These are phyloP conservation scores for Fibroporia radiculosa DNA, from an alignment of 768 basidiomycete species.

Conservation along the genomic window DNA sequence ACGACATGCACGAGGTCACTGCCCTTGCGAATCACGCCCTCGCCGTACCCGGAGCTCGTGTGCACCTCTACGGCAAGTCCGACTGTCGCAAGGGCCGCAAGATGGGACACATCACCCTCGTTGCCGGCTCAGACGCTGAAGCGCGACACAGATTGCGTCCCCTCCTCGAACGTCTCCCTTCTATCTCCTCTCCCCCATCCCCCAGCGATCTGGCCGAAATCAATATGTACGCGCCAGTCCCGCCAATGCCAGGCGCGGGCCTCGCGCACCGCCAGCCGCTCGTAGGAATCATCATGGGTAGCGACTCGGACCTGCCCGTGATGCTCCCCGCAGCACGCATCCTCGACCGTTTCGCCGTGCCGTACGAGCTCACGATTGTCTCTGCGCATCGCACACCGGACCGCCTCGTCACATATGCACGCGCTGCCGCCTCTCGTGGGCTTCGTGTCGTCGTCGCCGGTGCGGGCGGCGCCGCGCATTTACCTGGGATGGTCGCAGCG, in stretches of 20 bases:
- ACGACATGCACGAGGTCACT: constrained; percentile 52
- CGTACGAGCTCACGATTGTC: constrained; percentile 92
- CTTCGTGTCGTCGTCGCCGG: constrained; percentile 82
- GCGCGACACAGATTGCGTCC: constrained; percentile 61
- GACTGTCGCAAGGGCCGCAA: constrained; percentile 87
- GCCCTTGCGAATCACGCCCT: constrained; percentile 53
- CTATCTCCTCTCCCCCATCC: too few relatives aligned
- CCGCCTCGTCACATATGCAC: constrained; percentile 75
- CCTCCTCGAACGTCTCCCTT: constrained; percentile 61
- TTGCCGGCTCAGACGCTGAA: constrained; percentile 74
- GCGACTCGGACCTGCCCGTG: constrained; percentile 92
- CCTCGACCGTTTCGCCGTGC: constrained; percentile 72
- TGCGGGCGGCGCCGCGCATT: constrained; percentile 96
- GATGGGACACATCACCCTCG: constrained; percentile 95
- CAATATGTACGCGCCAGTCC: constrained; percentile 42
- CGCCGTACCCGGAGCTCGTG: constrained; percentile 60
- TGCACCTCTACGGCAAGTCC: constrained; percentile 93
- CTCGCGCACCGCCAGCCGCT: constrained; percentile 65
- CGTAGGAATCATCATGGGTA: constrained; percentile 96
- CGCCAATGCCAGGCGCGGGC: constrained; percentile 37
- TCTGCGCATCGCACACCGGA: constrained; percentile 95
- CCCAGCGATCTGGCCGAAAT: constrained; percentile 35
- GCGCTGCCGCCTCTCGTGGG: constrained; percentile 60
- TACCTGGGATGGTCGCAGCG: constrained; percentile 97
- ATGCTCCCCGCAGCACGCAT: constrained; percentile 87